A percentile compares a stretch with the other conserved stretches of the same genome.
phyloP scores from a whole-genome alignment of 345 rosid genomes.

The Mallotus nudiflorus region DNA sequence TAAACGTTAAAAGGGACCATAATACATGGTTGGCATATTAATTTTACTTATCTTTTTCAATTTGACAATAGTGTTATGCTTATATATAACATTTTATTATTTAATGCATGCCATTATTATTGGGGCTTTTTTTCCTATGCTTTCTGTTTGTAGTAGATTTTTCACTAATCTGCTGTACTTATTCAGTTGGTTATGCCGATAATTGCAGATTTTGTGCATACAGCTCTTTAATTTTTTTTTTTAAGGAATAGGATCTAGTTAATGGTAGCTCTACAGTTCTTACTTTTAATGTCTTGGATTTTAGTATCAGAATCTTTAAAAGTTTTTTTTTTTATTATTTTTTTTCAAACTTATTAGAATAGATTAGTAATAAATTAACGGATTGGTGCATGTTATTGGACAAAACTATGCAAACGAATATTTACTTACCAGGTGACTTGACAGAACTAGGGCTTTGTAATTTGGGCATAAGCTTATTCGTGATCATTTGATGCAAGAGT shows the following conservation, averaged over 20 bases:
- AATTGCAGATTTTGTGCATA: not conserved
- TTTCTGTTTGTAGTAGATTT: not conserved
- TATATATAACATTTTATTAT: not conserved
- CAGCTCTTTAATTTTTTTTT: not conserved
- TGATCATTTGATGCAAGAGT: not conserved
- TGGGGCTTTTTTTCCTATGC: not conserved
- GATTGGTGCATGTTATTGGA: no score
- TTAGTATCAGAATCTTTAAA: not conserved
- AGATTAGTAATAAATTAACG: not conserved
- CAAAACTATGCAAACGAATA: no score
- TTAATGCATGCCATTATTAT: not conserved
- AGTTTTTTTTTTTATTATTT: not conserved
- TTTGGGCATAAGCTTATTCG: not conserved
- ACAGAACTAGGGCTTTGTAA: not conserved
- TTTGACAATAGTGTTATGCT: not conserved
- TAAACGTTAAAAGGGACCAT: no score
- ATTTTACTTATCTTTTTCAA: not conserved
- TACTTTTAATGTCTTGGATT: conserved; percentile 1
- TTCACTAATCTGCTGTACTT: not conserved
- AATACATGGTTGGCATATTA: not conserved
- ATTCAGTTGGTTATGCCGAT: not conserved
- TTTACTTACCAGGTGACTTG: no score
- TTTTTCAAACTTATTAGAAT: not conserved
- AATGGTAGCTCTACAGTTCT: not conserved
- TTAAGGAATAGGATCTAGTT: not conserved